Evolutionary conservation across 2,329 filamentous ascomycete genomes (phyloP), one percentile per base, ranked within the genome.

Genomic region (Achaetomium macrosporum): DNA sequence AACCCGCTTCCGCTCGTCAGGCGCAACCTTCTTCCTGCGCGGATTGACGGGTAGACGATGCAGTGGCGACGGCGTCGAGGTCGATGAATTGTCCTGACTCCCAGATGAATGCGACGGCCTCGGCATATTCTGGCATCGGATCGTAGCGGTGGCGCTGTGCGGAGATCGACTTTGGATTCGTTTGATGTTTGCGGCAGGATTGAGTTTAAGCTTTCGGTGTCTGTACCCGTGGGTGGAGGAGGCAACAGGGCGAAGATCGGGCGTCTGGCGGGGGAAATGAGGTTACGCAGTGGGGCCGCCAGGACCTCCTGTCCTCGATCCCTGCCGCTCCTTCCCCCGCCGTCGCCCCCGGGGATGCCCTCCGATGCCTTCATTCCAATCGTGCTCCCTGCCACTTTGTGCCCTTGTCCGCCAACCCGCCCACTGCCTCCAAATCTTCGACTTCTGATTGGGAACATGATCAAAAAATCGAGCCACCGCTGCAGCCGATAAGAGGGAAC

Each of bases 41-140:
- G 74, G 74, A 60, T 78, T 77, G 57, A 77, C 75, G 29, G 75
- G 74, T 57, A 78, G 66, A 49, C 75, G 69, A 50, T 71, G 43
- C 29, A 47, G 31, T 43, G 51, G 53, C 39, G 56, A 50, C 36
- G 53, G 41, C 36, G 53, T 19, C 31, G 53, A 51, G 33, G 50
- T 19, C 36, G 57, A 49, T 19, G 54, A 30, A 35, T 35, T 13
- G 51, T 50, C 48, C n/a, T 29, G 50, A n/a, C 50, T 53, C n/a
- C 52, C 46, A 43, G 58, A 42, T 25, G 47, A 39, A 36, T 49
- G 44, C 44, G 55, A 39, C 40, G 47, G 48, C 50, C 50, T 57
- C 51, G 56, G 51, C 56, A 59, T 59, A 46, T 44, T 58, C 43
- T 52, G 31, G 42, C 53, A 58, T 54, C 51, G 50, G 39, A 42